Percentiles rank a stretch among this genome's conserved stretches.
These are phyloP conservation scores for Cercospora sp. DNA, from an alignment of 2,329 filamentous ascomycete species.

Conservation along the genomic window DNA sequence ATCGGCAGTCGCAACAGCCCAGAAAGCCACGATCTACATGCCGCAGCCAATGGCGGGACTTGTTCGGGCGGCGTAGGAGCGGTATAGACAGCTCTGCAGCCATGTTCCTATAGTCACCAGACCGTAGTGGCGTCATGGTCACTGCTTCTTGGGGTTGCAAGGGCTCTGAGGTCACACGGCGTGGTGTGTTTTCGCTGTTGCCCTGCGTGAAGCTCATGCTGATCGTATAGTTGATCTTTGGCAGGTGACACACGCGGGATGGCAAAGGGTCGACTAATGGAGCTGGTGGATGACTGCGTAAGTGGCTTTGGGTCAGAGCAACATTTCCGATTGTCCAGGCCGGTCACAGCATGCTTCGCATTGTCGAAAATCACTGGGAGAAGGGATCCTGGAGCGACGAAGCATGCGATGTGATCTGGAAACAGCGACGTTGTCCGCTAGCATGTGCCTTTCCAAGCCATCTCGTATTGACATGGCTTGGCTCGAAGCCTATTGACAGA, in stretches of 20 bases:
- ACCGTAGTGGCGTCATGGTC: constrained; percentile 1
- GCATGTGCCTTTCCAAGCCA: background rate
- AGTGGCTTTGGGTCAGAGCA: background rate
- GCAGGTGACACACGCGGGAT: background rate
- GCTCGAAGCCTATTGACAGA: background rate
- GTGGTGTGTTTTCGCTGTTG: background rate
- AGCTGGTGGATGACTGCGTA: background rate
- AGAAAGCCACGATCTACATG: background rate
- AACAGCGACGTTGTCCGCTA: background rate
- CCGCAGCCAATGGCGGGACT: constrained; percentile 4
- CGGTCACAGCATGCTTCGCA: background rate
- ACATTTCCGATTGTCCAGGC: background rate
- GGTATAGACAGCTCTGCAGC: background rate
- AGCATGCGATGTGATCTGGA: background rate
- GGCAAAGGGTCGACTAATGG: background rate
- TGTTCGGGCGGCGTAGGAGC: background rate
- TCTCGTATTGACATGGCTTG: constrained; percentile 10
- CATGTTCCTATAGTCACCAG: background rate
- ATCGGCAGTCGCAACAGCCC: background rate
- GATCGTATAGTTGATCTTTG: constrained; percentile 1
- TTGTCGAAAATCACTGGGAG: background rate
- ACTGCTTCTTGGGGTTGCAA: background rate
- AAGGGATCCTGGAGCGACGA: background rate
- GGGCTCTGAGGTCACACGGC: constrained; percentile 8
- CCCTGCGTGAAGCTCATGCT: background rate